Evolutionary conservation across 2,329 filamentous ascomycete species (phyloP), one percentile per base, ranked within the genome.

Genomic region (Thermothelomyces thermophilus): DNA sequence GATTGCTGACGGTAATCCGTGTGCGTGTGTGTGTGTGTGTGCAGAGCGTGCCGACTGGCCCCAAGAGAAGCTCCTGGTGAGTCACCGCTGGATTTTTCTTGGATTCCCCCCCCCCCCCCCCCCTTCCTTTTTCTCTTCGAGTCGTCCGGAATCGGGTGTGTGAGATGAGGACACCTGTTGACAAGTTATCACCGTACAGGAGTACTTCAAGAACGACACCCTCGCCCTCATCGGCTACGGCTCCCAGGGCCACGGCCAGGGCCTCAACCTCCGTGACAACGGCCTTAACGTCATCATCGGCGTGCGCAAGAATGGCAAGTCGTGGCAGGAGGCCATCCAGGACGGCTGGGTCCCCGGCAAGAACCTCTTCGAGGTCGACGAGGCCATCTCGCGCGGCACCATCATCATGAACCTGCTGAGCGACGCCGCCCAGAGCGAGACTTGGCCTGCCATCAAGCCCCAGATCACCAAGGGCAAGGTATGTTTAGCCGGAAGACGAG

Each of bases 181-280:
- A 50, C 19, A 46, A 30, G 10, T 24, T 5, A 10, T 48, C 24
- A 9, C 9, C 5, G 5, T 44, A 19, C 52, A 95, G 87, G 89
- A 97, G 60, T 98, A 91, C 85, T 98, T 98, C 87, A 97, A 97
- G 83, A 83, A 98, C 76, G 93, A 98, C 75, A 97, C 91, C 62
- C 88, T 98, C 64, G 93, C 93, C 68, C 86, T 98, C 68, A 98
- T 98, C 73, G 93, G 93, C 71, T 98, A 98, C 76, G 93, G 79
- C 66, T 96, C 90, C 58, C 90, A 96, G 78, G 93, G 93, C 66
- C 93, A 98, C 81, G 93, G 93, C 63, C 93, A 98, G 79, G 94
- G 93, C 71, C 88, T 98, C 58, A 98, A 98, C 83, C 87, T 98
- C 70, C 91, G 93, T 74, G 93, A 98, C 83, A 96, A 98, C 77